These are phyloP conservation scores for Saturnispora hagleri DNA, from an alignment of 805 yeast genomes.

Conservation along the genomic window DNA sequence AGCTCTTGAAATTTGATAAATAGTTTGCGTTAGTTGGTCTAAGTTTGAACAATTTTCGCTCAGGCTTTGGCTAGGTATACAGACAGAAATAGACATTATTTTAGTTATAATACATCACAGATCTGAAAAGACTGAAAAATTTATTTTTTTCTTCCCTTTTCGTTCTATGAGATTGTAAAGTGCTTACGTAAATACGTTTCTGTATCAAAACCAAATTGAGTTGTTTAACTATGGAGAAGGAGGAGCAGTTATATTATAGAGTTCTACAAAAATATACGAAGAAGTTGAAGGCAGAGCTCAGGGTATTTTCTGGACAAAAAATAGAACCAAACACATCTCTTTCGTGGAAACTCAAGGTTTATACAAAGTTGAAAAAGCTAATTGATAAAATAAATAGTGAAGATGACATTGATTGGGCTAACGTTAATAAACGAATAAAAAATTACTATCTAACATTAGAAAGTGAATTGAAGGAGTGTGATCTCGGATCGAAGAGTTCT, in stretches of 20 bases:
- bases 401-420: not conserved
- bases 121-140: not conserved
- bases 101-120: not conserved
- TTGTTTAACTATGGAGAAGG: not conserved
- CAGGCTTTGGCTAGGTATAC: not conserved
- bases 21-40: conserved; percentile 63
- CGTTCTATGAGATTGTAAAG: not conserved
- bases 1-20: conserved; percentile 72
- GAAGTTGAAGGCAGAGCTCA: conserved; percentile 5
- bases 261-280: not conserved
- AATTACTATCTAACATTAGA: not conserved
- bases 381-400: not conserved
- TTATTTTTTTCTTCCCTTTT: not conserved
- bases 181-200: not conserved
- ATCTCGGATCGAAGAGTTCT: not conserved
- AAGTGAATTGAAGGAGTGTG: not conserved
- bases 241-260: not conserved
- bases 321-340: conserved; percentile 3
- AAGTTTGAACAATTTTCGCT: conserved; percentile 30
- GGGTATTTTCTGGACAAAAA: conserved; percentile 8
- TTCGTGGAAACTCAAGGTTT: conserved; percentile 5
- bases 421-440: not conserved
- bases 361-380: conserved; percentile 8
- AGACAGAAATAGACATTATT: conserved; percentile 2
- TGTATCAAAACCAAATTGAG: not conserved